Evolutionary conservation across 140 eudicot genomes (phyloP), one percentile per base, ranked within the genome.

Genomic region (Erigeron philadelphicus): DNA sequence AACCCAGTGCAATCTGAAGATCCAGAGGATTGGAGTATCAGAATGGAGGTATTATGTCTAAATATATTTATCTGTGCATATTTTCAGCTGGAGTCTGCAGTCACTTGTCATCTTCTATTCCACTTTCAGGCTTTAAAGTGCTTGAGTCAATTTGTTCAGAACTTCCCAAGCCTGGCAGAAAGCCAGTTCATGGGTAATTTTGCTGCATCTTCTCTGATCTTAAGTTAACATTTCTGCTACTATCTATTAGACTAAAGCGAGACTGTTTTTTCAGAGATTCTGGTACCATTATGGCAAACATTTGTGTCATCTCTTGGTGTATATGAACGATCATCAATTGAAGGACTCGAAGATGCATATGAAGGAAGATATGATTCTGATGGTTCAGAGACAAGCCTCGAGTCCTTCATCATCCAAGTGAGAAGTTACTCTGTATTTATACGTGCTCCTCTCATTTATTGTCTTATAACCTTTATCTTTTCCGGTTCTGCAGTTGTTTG

Each of bases 291-390:
- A 46, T 93, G 98, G 98, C 94, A 87, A 76, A 93, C 98, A 64
- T 83, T 93, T 76, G 90, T 89, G 58, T 89, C 96, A 50, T 84
- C 96, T 44, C 80, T 89, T 74, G 79, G 68, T 78, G 92, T 93
- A n/a, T 93, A 86, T 65, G 82, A 84, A 77, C 83, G 90, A 69
- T 83, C 96, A 79, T 81, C 87, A 18, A 71, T 93, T 70, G 88
- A 89, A 74, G 98, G 98, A 59, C 48, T 79, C 25, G 95, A 86
- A 77, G 98, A 93, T 78, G 75, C 98, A 68, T 93, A 79, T 76
- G 98, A 87, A 42, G 98, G 96, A 64, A 80, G 96, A 77, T 93
- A 93, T 75, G 98, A 93, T 81, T 93, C 98, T 71, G 98, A 93
- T 87, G 98, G 98, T 76, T 76, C 93, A 35, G 96, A 93, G 82